Conservation (phyloP, 2,329 filamentous ascomycete genomes). For the Tetracladium maxilliforme region DNA sequence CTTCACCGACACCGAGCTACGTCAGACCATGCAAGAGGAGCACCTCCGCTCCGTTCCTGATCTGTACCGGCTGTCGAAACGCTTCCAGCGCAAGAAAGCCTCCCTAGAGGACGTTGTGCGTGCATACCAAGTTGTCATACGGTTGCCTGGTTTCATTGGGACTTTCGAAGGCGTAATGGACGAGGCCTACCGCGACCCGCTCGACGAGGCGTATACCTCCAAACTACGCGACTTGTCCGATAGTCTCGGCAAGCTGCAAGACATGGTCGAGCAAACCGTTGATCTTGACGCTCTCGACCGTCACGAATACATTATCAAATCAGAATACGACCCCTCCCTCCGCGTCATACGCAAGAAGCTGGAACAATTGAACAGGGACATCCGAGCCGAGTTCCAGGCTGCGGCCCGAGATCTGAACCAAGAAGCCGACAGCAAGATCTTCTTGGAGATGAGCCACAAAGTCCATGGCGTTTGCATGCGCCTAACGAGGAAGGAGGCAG, state of each 20-base stretch:
- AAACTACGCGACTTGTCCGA: conserved; percentile 67
- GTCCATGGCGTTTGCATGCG: conserved; percentile 96
- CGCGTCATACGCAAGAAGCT: conserved; percentile 83
- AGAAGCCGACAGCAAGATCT: conserved; percentile 96
- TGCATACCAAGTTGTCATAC: conserved; percentile 87
- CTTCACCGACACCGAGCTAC: conserved; percentile 77
- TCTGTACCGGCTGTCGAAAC: conserved; percentile 83
- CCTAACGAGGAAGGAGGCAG: conserved; percentile 78
- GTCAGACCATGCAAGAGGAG: conserved; percentile 94
- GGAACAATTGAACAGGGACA: conserved; percentile 68
- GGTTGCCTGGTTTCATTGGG: conserved; percentile 76
- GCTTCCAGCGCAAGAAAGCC: conserved; percentile 82
- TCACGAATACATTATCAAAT: conserved; percentile 98
- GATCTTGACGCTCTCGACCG: conserved; percentile 91
- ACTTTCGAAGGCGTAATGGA: conserved; percentile 93
- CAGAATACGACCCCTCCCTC: conserved; percentile 85
- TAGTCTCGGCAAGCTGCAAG: conserved; percentile 72
- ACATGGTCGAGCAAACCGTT: conserved; percentile 98
- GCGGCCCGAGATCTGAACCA: conserved; percentile 73
- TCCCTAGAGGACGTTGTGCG: conserved; percentile 92
- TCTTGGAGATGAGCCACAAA: conserved; percentile 90
- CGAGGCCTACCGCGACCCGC: conserved; percentile 73
- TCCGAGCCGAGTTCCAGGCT: conserved; percentile 65
- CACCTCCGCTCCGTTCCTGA: conserved; percentile 89
- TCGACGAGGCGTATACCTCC: conserved; percentile 76